phyloP scores from a whole-genome alignment of 148 eudicot species.

The Vaccinium myrtillus region DNA sequence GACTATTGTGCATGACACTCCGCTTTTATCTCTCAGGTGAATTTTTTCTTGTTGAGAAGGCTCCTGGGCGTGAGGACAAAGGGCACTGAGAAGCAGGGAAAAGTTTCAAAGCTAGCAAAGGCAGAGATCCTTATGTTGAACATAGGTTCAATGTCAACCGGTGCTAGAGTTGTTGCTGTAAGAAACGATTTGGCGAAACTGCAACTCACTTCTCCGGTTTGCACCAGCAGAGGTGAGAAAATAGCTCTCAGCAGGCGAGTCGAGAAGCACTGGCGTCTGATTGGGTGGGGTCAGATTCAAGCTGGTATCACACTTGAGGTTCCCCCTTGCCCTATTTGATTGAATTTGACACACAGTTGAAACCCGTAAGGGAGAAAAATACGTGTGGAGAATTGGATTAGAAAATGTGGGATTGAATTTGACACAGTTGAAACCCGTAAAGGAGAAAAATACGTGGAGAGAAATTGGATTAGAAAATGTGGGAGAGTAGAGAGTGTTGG shows the following conservation, averaged over 20 bases:
- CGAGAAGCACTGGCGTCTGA: slow-evolving; percentile 97
- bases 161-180: slow-evolving; percentile 84
- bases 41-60: slow-evolving; percentile 83
- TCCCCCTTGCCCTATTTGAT: slow-evolving; percentile 87
- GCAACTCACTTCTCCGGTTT: slow-evolving; percentile 89
- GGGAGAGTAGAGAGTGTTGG: slow-evolving; percentile 45
- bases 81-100: slow-evolving; percentile 90
- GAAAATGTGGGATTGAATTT: neutral
- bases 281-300: slow-evolving; percentile 98
- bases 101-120: slow-evolving; percentile 78
- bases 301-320: slow-evolving; percentile 78
- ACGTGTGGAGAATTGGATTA: neutral
- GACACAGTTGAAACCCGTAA: no score
- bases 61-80: slow-evolving; percentile 92
- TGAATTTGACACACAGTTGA: slow-evolving; percentile 16
- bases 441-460: no score
- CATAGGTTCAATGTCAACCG: slow-evolving; percentile 97
- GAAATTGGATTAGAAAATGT: slow-evolving; percentile 27
- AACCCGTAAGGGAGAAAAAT: slow-evolving; percentile 2
- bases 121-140: slow-evolving; percentile 90
- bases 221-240: slow-evolving; percentile 92
- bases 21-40: slow-evolving; percentile 52
- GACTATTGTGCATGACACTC: neutral
- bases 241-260: slow-evolving; percentile 88
- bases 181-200: slow-evolving; percentile 86